A percentile compares a stretch with the other conserved stretches of the same genome.
These are phyloP conservation scores for Zasmidium cellare DNA, from an alignment of 2,329 filamentous ascomycete genomes.

Conservation along the genomic window DNA sequence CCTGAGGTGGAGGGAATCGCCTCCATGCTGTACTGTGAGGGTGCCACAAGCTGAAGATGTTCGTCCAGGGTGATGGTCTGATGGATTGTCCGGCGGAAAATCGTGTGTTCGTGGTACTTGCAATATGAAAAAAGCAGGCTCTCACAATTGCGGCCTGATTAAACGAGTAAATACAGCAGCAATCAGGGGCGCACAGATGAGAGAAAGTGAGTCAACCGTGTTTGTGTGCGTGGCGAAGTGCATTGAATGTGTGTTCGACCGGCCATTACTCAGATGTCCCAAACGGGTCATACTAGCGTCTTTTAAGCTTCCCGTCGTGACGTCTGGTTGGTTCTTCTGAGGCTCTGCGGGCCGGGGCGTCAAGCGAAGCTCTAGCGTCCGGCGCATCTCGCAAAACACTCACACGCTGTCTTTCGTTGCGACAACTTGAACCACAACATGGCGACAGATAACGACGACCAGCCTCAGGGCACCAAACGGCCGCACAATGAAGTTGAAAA, in stretches of 20 bases:
- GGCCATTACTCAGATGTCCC: no score
- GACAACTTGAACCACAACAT: constrained; percentile 6
- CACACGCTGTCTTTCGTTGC: neutral
- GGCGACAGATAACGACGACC: constrained; percentile 16
- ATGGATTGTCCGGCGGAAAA: neutral
- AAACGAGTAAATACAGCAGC: constrained; percentile 14
- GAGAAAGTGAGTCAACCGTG: constrained; percentile 8
- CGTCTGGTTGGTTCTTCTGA: no score
- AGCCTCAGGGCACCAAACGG: constrained; percentile 31
- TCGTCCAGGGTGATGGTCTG: neutral
- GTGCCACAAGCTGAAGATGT: neutral
- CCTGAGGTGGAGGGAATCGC: constrained; percentile 1
- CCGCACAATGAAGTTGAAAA: constrained; percentile 28
- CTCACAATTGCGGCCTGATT: constrained; percentile 20
- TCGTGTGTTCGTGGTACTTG: neutral
- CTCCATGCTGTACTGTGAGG: constrained; percentile 12
- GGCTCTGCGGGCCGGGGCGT: no score
- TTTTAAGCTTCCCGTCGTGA: no score
- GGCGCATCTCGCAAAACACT: neutral
- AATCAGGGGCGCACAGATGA: constrained; percentile 2
- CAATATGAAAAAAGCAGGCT: constrained; percentile 15
- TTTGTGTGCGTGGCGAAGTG: constrained; percentile 6
- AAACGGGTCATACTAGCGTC: no score
- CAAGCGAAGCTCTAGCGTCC: neutral
- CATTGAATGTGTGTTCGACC: neutral